These are phyloP conservation scores for Serendipita sp. DNA, from an alignment of 768 basidiomycete species.

Conservation along the genomic window DNA sequence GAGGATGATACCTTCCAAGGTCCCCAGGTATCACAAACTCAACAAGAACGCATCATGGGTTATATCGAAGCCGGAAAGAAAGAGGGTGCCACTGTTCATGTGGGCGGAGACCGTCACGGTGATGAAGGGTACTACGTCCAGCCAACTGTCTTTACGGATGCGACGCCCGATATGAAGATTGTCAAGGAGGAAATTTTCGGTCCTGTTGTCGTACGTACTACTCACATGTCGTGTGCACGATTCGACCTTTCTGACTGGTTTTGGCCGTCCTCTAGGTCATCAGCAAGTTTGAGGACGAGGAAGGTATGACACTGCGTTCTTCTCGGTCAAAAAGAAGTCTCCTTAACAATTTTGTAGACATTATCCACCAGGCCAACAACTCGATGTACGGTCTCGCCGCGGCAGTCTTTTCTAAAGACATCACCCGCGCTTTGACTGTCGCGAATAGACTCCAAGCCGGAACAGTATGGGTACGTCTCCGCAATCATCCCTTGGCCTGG, in stretches of 20 bases:
- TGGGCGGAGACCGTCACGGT: slow-evolving; percentile 67
- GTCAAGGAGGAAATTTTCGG: slow-evolving; percentile 79
- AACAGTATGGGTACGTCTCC: slow-evolving; percentile 45
- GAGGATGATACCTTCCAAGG: slow-evolving; percentile 62
- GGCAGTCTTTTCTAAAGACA: slow-evolving; percentile 70
- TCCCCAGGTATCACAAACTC: slow-evolving; percentile 70
- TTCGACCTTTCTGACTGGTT: too few species aligned
- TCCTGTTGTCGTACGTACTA: slow-evolving; percentile 49
- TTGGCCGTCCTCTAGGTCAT: slow-evolving; percentile 26
- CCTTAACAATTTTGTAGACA: slow-evolving; percentile 29
- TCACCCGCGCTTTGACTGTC: slow-evolving; percentile 55
- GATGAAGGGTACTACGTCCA: slow-evolving; percentile 79
- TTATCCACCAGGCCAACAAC: slow-evolving; percentile 68
- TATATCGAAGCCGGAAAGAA: slow-evolving; percentile 79
- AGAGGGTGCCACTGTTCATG: slow-evolving; percentile 61
- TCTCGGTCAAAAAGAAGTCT: not conserved
- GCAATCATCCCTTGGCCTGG: too few species aligned
- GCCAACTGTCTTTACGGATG: slow-evolving; percentile 73
- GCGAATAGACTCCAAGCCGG: slow-evolving; percentile 70
- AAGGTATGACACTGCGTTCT: slow-evolving; percentile 16
- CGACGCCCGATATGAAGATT: slow-evolving; percentile 70
- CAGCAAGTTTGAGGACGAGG: slow-evolving; percentile 71
- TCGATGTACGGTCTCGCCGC: slow-evolving; percentile 86
- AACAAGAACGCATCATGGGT: slow-evolving; percentile 72
- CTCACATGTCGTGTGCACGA: too few species aligned